Percentiles rank a stretch among this genome's conserved stretches.
phyloP scores from a whole-genome alignment of 768 basidiomycete species.

The Trametes cinnabarina region DNA sequence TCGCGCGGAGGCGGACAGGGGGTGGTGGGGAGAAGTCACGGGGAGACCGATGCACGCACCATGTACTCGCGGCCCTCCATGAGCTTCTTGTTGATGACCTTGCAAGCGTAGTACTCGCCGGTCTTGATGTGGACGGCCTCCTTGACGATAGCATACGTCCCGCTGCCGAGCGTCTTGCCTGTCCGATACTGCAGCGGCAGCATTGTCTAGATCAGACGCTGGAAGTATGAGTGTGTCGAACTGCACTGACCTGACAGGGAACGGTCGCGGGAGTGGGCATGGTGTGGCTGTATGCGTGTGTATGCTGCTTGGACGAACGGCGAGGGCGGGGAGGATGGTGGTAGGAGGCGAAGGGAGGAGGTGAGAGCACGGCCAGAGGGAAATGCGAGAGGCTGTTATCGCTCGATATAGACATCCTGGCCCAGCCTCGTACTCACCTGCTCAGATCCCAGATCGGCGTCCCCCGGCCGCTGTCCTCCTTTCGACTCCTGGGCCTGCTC shows the following conservation, averaged over 20 bases:
- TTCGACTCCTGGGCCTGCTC: background rate
- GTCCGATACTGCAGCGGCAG: conserved; percentile 65
- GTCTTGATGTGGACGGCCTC: conserved; percentile 95
- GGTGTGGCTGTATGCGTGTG: background rate
- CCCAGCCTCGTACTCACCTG: conserved; percentile 6
- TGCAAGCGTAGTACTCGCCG: conserved; percentile 94
- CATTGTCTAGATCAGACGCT: conserved; percentile 10
- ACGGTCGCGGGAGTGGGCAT: conserved; percentile 37
- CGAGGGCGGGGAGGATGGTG: background rate
- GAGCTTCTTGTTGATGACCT: conserved; percentile 98
- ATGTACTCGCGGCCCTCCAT: conserved; percentile 98
- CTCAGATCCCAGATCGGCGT: conserved; percentile 3
- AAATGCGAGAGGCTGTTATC: background rate
- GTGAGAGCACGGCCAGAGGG: background rate
- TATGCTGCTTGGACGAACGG: background rate
- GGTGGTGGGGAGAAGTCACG: background rate
- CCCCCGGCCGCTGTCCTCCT: background rate
- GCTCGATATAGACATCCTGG: conserved; percentile 8
- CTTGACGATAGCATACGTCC: conserved; percentile 93
- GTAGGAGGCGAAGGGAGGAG: background rate
- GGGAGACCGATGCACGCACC: conserved; percentile 50
- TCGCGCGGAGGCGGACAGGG: background rate
- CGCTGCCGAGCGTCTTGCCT: conserved; percentile 84
- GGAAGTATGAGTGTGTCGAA: background rate
- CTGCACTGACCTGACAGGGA: conserved; percentile 43